Conservation (phyloP, 371 early-diverging fungal genomes). For the Chytridium lagenaria region DNA sequence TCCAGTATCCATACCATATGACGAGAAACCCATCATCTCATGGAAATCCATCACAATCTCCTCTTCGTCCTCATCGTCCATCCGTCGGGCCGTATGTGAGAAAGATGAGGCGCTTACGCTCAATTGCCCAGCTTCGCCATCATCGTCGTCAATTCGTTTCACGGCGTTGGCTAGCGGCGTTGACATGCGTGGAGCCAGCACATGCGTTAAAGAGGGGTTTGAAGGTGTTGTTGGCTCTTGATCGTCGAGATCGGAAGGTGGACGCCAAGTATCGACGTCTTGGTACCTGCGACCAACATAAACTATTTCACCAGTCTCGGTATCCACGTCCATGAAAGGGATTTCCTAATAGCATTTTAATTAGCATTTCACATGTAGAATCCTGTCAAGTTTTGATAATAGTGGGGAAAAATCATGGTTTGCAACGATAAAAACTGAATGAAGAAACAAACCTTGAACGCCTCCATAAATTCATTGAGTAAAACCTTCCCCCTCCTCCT, state of each 20-base stretch:
- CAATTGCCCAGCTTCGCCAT: not conserved
- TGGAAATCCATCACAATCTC: slow-evolving; percentile 19
- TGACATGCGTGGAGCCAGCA: not conserved
- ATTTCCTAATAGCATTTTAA: not conserved
- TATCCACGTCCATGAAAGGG: slow-evolving; percentile 9
- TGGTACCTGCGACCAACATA: slow-evolving; percentile 2
- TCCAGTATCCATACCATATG: slow-evolving; percentile 4
- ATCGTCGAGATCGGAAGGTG: not conserved
- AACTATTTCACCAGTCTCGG: not conserved
- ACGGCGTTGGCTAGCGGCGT: not conserved
- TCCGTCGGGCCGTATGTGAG: not conserved
- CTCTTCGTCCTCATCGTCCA: slow-evolving; percentile 11
- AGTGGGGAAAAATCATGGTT: no score
- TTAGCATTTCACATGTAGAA: no score
- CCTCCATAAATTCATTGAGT: slow-evolving; percentile 1
- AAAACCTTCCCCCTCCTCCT: slow-evolving; percentile 6
- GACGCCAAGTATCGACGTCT: not conserved
- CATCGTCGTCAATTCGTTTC: slow-evolving; percentile 6
- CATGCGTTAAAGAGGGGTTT: not conserved
- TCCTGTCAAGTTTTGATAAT: no score
- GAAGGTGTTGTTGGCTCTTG: not conserved
- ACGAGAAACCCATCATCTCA: slow-evolving; percentile 22
- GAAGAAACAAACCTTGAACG: slow-evolving; percentile 18
- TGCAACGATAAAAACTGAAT: not conserved
- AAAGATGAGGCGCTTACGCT: not conserved